Evolutionary conservation across 176 grass and related monocot genomes (phyloP).

Genomic region (Neostapfia colusana): DNA sequence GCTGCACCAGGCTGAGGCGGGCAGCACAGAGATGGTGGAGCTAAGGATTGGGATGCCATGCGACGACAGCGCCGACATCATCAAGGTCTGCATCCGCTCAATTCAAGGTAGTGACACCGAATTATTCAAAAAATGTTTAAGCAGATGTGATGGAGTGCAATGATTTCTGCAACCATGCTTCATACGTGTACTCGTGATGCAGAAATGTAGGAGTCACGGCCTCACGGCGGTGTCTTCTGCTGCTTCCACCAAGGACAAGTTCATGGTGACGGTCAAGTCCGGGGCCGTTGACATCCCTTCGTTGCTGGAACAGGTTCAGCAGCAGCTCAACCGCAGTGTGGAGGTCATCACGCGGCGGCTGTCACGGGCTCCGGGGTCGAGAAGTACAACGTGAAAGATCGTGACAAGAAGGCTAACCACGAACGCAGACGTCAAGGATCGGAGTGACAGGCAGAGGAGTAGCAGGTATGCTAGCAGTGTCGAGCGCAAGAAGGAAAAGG

Average conservation of each 20-base stretch:
- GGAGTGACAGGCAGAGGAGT: neutral
- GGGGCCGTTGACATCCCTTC: neutral
- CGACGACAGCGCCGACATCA: neutral
- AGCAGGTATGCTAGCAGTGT: too few relatives aligned
- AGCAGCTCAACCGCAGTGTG: constrained; percentile 4
- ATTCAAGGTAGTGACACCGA: neutral
- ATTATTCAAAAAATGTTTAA: neutral
- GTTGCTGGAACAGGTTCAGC: neutral
- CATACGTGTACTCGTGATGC: neutral
- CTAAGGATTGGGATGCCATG: constrained; percentile 7
- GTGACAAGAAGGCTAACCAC: neutral
- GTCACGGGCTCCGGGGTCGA: too few relatives aligned
- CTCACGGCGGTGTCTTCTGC: neutral
- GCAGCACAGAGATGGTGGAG: neutral
- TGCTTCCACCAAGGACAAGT: neutral
- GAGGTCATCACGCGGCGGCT: neutral
- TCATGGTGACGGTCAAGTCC: neutral
- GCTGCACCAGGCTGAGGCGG: neutral
- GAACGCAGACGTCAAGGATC: neutral
- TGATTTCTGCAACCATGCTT: neutral
- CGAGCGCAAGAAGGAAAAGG: neutral
- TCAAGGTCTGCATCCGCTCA: neutral
- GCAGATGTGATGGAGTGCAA: neutral
- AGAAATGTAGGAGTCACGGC: neutral
- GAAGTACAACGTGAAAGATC: neutral